Percentiles rank a stretch among this genome's conserved stretches.
phyloP scores from a whole-genome alignment of 2,329 filamentous ascomycete genomes.

The Cercospora zeina region DNA sequence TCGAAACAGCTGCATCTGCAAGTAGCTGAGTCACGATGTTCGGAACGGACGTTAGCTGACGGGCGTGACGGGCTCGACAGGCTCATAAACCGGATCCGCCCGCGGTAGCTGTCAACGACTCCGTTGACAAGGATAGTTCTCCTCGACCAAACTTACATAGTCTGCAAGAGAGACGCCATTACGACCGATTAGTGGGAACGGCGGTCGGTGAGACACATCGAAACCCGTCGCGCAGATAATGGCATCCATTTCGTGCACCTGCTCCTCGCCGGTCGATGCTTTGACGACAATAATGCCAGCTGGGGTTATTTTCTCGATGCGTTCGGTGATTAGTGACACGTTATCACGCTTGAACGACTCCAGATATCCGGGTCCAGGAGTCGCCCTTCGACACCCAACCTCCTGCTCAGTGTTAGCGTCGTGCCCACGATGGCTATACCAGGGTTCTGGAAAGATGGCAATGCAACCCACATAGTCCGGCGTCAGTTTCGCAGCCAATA shows the following conservation, averaged over 20 bases:
- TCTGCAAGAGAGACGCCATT: constrained; percentile 30
- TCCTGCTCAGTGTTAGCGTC: constrained; percentile 47
- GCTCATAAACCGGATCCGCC: not conserved
- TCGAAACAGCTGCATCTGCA: not conserved
- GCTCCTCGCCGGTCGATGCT: constrained; percentile 24
- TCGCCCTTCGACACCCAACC: constrained; percentile 60
- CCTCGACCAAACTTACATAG: constrained; percentile 8
- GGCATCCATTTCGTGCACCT: constrained; percentile 23
- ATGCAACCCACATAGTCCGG: constrained; percentile 49
- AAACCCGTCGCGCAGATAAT: constrained; percentile 45
- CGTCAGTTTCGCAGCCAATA: constrained; percentile 57
- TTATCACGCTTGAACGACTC: constrained; percentile 41
- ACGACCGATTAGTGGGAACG: constrained; percentile 44
- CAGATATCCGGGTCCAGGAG: constrained; percentile 45
- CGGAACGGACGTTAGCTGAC: not conserved
- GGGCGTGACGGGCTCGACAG: not conserved
- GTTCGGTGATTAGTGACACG: constrained; percentile 34
- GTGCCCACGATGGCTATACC: not conserved
- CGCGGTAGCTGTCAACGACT: not conserved
- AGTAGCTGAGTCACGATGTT: not conserved
- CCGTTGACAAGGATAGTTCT: too few species aligned
- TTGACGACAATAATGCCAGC: constrained; percentile 34
- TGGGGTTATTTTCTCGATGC: constrained; percentile 31
- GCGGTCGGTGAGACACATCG: constrained; percentile 43
- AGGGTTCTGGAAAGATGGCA: not conserved